phyloP scores from a whole-genome alignment of 2,329 filamentous ascomycete genomes.

The Diplocarpon mali region DNA sequence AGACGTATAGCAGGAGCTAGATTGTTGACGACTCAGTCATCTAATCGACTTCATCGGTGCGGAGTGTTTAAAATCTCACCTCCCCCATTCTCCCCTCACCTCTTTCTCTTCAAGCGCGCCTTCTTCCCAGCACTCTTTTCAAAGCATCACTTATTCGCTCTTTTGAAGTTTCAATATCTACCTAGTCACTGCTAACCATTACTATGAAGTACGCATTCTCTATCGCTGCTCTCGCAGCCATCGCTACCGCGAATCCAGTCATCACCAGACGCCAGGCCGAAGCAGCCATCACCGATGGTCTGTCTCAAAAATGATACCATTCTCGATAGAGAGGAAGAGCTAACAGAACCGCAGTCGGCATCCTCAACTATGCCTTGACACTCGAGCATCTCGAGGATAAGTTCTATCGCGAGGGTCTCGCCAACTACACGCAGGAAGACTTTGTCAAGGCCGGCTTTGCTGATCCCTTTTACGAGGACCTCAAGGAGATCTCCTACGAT shows the following conservation, averaged over 20 bases:
- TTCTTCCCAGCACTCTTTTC: slow-evolving; percentile 1
- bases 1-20: too few relatives aligned
- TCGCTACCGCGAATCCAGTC: slow-evolving; percentile 14
- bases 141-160: slow-evolving; percentile 4
- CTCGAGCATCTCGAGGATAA: slow-evolving; percentile 48
- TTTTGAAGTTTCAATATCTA: slow-evolving; percentile 2
- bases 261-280: slow-evolving; percentile 7
- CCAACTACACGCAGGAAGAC: slow-evolving; percentile 42
- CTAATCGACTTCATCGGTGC: too few relatives aligned
- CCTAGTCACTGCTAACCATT: not conserved
- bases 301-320: not conserved
- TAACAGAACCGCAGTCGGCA: slow-evolving; percentile 16
- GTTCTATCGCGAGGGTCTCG: slow-evolving; percentile 50
- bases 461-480: slow-evolving; percentile 43
- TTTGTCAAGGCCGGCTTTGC: slow-evolving; percentile 42
- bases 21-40: too few relatives aligned
- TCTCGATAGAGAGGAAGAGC: not conserved
- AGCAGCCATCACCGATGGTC: slow-evolving; percentile 11
- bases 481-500: slow-evolving; percentile 37
- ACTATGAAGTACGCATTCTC: slow-evolving; percentile 18
- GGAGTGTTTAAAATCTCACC: too few relatives aligned
- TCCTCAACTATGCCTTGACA: slow-evolving; percentile 37
- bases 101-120: too few relatives aligned
- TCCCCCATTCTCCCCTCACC: too few relatives aligned
- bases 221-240: slow-evolving; percentile 14